Evolutionary conservation across 176 grass and related monocot genomes (phyloP).

Genomic region (Ananas comosus): DNA sequence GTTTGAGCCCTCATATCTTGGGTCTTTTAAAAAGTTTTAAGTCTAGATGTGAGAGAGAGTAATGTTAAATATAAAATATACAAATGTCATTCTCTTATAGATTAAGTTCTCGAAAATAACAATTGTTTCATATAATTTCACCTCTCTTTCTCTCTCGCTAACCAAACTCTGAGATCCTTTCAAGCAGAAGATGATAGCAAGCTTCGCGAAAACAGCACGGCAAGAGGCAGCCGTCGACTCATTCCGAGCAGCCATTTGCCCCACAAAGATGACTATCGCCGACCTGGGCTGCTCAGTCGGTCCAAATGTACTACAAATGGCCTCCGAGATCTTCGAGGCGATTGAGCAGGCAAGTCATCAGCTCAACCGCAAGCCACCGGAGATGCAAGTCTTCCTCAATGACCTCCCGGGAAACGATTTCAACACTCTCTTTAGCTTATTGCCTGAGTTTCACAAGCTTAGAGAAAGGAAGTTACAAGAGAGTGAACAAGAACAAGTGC

Average conservation of each 20-base stretch:
- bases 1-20: too few species aligned
- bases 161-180: too few species aligned
- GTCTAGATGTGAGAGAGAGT: too few species aligned
- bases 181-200: conserved; percentile 13
- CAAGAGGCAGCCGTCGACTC: conserved; percentile 13
- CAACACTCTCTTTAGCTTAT: not conserved
- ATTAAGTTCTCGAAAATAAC: too few species aligned
- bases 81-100: too few species aligned
- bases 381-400: not conserved
- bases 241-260: not conserved
- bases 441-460: not conserved
- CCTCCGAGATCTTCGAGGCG: not conserved
- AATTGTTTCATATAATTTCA: not conserved
- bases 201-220: not conserved
- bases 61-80: too few species aligned
- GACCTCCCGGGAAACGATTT: not conserved
- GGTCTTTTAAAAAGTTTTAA: too few species aligned
- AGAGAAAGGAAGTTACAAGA: not conserved
- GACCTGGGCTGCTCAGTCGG: not conserved
- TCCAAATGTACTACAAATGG: not conserved
- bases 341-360: not conserved
- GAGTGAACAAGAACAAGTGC: not conserved
- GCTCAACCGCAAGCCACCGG: not conserved
- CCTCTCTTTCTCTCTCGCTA: not conserved
- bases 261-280: not conserved